phyloP scores from a whole-genome alignment of 306 rosid species.

The Corylus americana region DNA sequence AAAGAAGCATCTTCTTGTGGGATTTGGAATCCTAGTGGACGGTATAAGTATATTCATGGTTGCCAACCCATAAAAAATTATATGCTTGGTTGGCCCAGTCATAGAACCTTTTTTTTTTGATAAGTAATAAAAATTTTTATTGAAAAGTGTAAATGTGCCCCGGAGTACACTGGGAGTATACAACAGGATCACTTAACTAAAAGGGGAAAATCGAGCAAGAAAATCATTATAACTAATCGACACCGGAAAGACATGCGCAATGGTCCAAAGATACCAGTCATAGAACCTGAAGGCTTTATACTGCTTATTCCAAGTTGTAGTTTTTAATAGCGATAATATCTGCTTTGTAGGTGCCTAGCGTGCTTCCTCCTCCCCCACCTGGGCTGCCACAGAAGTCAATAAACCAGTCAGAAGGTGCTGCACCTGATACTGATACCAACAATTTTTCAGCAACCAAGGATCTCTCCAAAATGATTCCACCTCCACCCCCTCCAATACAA shows the following conservation, averaged over 20 bases:
- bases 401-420: conserved; percentile 58
- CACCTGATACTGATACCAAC: conserved; percentile 48
- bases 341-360: conserved; percentile 53
- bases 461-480: conserved; percentile 62
- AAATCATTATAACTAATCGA: too few relatives aligned
- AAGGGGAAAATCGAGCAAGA: too few relatives aligned
- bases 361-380: conserved; percentile 83
- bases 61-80: conserved; percentile 6
- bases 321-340: conserved; percentile 22
- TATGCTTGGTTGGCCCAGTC: conserved; percentile 9
- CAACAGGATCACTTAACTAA: too few relatives aligned
- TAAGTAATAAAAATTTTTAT: too few relatives aligned
- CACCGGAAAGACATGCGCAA: too few relatives aligned
- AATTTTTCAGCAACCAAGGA: conserved; percentile 57
- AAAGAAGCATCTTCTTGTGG: not conserved
- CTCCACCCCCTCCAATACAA: conserved; percentile 87
- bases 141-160: too few relatives aligned
- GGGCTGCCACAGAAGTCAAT: conserved; percentile 60
- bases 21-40: conserved; percentile 16
- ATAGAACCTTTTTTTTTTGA: conserved; percentile 4
- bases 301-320: conserved; percentile 18
- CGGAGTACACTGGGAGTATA: too few relatives aligned
- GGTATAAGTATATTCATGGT: not conserved
- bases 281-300: conserved; percentile 13
- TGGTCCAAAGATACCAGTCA: not conserved